These are phyloP conservation scores for Penicillium hordei DNA, from an alignment of 2,329 filamentous ascomycete genomes.

Conservation along the genomic window DNA sequence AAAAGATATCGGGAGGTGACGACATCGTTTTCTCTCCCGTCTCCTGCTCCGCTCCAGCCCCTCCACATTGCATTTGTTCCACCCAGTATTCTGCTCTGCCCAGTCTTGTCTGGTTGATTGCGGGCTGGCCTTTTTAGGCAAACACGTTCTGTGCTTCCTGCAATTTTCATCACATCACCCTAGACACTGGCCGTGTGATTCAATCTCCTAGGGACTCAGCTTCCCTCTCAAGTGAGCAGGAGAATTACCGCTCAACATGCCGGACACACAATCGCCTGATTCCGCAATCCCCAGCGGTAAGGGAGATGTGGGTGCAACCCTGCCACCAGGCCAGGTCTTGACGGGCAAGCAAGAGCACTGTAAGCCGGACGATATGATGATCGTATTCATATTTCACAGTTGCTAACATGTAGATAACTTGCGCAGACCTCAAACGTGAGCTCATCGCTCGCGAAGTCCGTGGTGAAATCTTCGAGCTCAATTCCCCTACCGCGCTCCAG, in stretches of 20 bases:
- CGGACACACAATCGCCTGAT: conserved; percentile 9
- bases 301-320: conserved; percentile 26
- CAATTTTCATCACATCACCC: neutral
- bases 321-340: conserved; percentile 59
- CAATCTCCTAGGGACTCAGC: neutral
- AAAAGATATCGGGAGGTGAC: conserved; percentile 8
- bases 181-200: neutral
- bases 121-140: conserved; percentile 31
- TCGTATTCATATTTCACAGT: neutral
- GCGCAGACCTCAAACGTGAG: conserved; percentile 86
- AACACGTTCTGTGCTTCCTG: conserved; percentile 23
- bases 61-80: conserved; percentile 5
- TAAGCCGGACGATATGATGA: conserved; percentile 47
- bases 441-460: conserved; percentile 86
- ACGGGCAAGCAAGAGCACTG: conserved; percentile 99
- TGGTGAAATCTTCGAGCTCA: conserved; percentile 87
- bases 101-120: conserved; percentile 16
- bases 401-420: conserved; percentile 10
- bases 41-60: neutral
- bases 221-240: neutral
- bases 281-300: conserved; percentile 17
- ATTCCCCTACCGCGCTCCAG: conserved; percentile 89
- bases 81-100: neutral
- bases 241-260: conserved; percentile 9
- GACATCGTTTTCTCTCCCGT: conserved; percentile 15